Evolutionary conservation across 495 filamentous ascomycete genomes (phyloP).

Genomic region (Cairneyella variabilis): DNA sequence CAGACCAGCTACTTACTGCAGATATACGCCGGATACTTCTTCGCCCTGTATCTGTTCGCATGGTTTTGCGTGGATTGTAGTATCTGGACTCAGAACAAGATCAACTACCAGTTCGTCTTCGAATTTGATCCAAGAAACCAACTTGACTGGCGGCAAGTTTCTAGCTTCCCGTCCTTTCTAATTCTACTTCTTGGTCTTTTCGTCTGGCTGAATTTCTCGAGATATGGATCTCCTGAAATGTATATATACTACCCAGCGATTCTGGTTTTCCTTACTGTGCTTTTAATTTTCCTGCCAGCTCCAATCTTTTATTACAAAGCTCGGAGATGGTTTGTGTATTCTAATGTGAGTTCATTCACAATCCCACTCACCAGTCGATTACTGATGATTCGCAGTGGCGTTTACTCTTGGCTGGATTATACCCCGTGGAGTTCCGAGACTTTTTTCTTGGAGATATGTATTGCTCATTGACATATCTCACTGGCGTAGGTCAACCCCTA

Average conservation of each 20-base stretch:
- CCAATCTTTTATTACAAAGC: conserved; percentile 71
- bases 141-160: conserved; percentile 83
- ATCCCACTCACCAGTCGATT: background rate
- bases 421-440: conserved; percentile 93
- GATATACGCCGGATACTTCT: conserved; percentile 83
- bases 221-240: conserved; percentile 58
- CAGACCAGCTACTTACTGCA: conserved; percentile 74
- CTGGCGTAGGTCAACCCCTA: conserved; percentile 60
- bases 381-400: conserved; percentile 57
- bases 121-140: conserved; percentile 85
- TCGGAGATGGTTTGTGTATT: conserved; percentile 79
- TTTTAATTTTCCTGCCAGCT: conserved; percentile 71
- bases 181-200: conserved; percentile 72
- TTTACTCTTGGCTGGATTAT: conserved; percentile 76
- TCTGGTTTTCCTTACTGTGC: conserved; percentile 59
- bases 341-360: conserved; percentile 56
- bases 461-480: conserved; percentile 87
- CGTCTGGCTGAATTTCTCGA: conserved; percentile 83
- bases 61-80: conserved; percentile 77
- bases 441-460: conserved; percentile 98
- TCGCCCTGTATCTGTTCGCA: conserved; percentile 67
- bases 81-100: conserved; percentile 75
- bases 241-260: conserved; percentile 90
- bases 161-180: conserved; percentile 78
- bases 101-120: conserved; percentile 96